Base-by-base conservation (phyloP, 805 yeast species). In the Pichia cephalocereana region DNA sequence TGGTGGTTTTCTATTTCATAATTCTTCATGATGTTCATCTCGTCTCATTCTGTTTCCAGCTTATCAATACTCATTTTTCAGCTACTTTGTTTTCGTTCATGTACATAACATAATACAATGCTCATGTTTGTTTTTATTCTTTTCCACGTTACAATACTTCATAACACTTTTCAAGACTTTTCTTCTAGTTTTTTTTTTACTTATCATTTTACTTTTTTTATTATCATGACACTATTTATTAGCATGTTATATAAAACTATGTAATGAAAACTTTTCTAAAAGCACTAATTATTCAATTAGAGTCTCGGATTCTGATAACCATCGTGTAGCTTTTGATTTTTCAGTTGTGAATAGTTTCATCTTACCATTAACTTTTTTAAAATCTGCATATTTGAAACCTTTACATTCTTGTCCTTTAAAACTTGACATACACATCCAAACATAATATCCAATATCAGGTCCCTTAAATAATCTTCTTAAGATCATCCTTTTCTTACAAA, bases 351-450 rank as follows among this genome's bases (percentile, higher is more conserved):
- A 18, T 4, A 44, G 14, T 5, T 37, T 43, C 17, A 38, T 27
- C 7, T n/a, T 8, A 32, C 40, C 60, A 38, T 66, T 60, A 3
- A 66, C 57, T 6, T 50, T 54, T 17, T 65, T 58, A 49, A 77
- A 76, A 46, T 74, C 69, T 0, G 81, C 82, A 70, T 74, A 77
- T 48, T 71, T 66, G 44, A 74, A 72, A 1, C 75, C 70, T 2
- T 71, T 63, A 51, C 85, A 79, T 26, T 71, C 75, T 34, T 66
- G 64, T 0, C 62, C 64, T 42, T 57, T 60, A 54, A 75, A 76
- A 23, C 66, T 59, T 7, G 71, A 64, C 47, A 74, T 72, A 56
- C 93, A 84, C 54, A 71, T 69, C 90, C 91, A 84, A 23, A 81
- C 73, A 56, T 84, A 84, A 46, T 70, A 70, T 6, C 85, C 85